A percentile compares a stretch with the other conserved stretches of the same genome.
Conservation (phyloP, 257 asterid genomes). For the Solanum ossicruentum region DNA sequence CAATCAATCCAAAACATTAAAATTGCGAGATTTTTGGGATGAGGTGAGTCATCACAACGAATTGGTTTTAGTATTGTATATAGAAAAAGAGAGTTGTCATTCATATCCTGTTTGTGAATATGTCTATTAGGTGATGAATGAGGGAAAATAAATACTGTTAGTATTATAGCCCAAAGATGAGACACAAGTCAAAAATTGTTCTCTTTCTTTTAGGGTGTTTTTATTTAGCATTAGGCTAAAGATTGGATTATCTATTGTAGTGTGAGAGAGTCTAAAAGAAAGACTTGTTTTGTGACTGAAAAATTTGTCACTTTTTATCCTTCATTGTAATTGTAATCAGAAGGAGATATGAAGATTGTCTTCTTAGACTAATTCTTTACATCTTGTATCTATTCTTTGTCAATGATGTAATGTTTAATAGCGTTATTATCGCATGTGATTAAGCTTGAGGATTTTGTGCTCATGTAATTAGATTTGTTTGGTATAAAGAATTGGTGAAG, state of each 20-base stretch:
- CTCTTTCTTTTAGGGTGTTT: not conserved
- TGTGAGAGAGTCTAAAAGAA: not conserved
- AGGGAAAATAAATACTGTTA: slow-evolving; percentile 8
- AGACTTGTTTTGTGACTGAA: not conserved
- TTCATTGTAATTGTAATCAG: slow-evolving; percentile 4
- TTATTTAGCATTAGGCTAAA: not conserved
- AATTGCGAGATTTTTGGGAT: slow-evolving; percentile 5
- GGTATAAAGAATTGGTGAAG: not conserved
- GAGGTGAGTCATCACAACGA: not conserved
- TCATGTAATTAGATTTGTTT: not conserved
- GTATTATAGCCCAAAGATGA: not conserved
- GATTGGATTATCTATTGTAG: not conserved
- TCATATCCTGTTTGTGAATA: slow-evolving; percentile 4
- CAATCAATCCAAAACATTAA: not conserved
- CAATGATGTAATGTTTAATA: not conserved
- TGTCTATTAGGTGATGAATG: slow-evolving; percentile 8
- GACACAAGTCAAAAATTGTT: not conserved
- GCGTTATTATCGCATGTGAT: not conserved
- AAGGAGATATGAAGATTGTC: not conserved
- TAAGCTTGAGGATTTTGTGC: not conserved
- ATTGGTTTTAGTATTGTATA: slow-evolving; percentile 15
- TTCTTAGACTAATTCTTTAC: not conserved
- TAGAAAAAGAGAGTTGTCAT: not conserved
- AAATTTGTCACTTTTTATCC: not conserved
- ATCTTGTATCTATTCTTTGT: not conserved